A percentile compares a stretch with the other conserved stretches of the same genome.
Evolutionary conservation across 352 stramenopile species (phyloP).

Genomic region (Phytophthora cactorum): DNA sequence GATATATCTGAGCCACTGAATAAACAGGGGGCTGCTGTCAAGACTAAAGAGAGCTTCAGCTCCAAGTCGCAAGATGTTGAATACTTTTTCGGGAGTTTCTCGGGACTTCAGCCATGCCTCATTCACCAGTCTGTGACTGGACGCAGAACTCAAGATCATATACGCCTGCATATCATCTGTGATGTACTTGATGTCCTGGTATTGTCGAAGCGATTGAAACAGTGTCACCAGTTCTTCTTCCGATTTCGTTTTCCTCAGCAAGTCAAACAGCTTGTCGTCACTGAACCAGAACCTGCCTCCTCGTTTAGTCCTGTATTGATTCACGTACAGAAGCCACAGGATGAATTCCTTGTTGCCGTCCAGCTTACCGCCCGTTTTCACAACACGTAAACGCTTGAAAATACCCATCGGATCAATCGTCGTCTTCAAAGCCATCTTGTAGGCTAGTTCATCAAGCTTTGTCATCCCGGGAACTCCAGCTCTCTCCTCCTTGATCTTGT

Average conservation of each 20-base stretch:
- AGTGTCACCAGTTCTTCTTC: not conserved
- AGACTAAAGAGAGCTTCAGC: not conserved
- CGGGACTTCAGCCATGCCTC: not conserved
- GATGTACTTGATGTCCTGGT: not conserved
- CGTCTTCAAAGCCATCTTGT: too few species aligned
- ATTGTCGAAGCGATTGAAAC: not conserved
- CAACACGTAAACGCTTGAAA: too few species aligned
- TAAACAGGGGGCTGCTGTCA: slow-evolving; percentile 6
- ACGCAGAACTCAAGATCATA: not conserved
- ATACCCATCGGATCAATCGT: too few species aligned
- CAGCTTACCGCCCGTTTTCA: too few species aligned
- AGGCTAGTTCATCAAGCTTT: too few species aligned
- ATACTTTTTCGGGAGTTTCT: not conserved
- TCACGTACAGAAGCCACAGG: not conserved
- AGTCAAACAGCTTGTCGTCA: not conserved
- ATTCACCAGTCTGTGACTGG: not conserved
- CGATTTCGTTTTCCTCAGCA: not conserved
- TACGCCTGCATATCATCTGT: not conserved
- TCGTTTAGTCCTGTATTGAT: not conserved
- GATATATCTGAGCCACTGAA: not conserved
- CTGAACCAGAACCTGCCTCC: not conserved
- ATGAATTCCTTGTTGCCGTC: not conserved
- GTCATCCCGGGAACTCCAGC: too few species aligned
- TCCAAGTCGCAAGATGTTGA: not conserved
- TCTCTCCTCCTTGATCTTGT: too few species aligned